These are phyloP conservation scores for Moricandia arvensis DNA, from an alignment of 345 rosid genomes.

Conservation along the genomic window DNA sequence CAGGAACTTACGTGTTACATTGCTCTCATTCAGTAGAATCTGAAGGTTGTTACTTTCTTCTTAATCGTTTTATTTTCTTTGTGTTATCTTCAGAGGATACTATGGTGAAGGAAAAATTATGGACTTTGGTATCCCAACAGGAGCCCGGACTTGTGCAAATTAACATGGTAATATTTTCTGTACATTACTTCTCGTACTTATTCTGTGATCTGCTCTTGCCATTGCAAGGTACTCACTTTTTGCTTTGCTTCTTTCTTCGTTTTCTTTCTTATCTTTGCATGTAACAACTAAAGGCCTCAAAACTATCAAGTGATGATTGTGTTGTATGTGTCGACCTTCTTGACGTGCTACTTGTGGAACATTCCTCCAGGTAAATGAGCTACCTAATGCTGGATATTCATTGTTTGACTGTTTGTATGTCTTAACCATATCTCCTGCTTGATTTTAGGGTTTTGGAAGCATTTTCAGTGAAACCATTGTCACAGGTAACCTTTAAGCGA, in stretches of 20 bases:
- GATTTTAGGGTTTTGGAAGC: conserved; percentile 67
- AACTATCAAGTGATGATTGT: conserved; percentile 74
- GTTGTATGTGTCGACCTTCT: conserved; percentile 74
- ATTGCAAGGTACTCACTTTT: conserved; percentile 7
- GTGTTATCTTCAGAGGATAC: conserved; percentile 66
- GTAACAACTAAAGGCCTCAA: conserved; percentile 51
- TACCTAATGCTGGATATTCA: not conserved
- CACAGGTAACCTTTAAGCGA: conserved; percentile 51
- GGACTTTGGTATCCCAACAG: conserved; percentile 82
- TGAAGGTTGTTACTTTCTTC: conserved; percentile 8
- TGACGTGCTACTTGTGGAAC: conserved; percentile 86
- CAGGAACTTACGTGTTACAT: conserved; percentile 1
- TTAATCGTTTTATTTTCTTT: conserved; percentile 24
- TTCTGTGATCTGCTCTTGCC: not conserved
- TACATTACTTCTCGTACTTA: not conserved
- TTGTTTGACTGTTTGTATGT: conserved; percentile 1
- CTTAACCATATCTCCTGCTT: conserved; percentile 26
- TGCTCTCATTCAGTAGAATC: conserved; percentile 6
- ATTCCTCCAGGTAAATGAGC: conserved; percentile 59
- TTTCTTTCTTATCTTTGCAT: conserved; percentile 14
- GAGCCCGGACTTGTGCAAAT: conserved; percentile 79
- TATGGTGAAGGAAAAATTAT: conserved; percentile 80
- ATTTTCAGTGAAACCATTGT: conserved; percentile 58
- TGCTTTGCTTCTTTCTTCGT: not conserved
- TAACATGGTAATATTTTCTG: conserved; percentile 51